Evolutionary conservation across 768 basidiomycete genomes (phyloP), one percentile per base, ranked within the genome.

Genomic region (Mycena olivaceomarginata): DNA sequence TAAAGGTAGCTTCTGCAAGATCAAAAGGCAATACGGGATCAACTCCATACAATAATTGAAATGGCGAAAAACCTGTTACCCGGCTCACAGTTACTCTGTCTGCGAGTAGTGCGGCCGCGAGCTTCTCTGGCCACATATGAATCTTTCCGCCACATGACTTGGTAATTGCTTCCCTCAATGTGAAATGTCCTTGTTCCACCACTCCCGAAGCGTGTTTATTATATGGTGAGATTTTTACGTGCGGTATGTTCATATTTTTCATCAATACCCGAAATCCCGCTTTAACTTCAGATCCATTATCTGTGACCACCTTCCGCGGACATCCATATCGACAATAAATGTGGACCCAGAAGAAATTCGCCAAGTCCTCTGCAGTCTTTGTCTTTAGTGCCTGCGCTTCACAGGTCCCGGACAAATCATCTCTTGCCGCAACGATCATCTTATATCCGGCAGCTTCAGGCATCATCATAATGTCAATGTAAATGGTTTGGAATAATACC

Each of bases 391-490:
- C 79, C 56, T 82, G 63, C 18, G 81, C 85, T 80, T 86, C 84
- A 60, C 79, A 70, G 13, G 72, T 77, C 67, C 80, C 74, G 4
- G 85, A 81, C 0, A 87, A 59, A 66, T 86, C 85, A 81, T 86
- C 84, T 45, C 76, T 66, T 0, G 81, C 31, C 31, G 31, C 31
- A 31, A 31, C 31, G 3, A 31, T 31, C 31, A 31, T 31, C 31
- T 31, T 31, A 25, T 13, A 31, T 31, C 15, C 8, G 15, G 63
- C 41, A 4, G 76, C 53, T 18, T 59, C 73, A 65, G 83, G 82
- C 84, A 86, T 84, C 65, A 70, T 22, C 80, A 85, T 83, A 0
- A 83, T 80, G 74, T 86, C 84, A 12, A 83, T 67, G 39, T 81
- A 81, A 3, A 82, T 75, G 18, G 81, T 81, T 31, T 31, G 31